Base-by-base conservation (phyloP, 2,329 filamentous ascomycete genomes). In the Alternaria angustiovoidea region DNA sequence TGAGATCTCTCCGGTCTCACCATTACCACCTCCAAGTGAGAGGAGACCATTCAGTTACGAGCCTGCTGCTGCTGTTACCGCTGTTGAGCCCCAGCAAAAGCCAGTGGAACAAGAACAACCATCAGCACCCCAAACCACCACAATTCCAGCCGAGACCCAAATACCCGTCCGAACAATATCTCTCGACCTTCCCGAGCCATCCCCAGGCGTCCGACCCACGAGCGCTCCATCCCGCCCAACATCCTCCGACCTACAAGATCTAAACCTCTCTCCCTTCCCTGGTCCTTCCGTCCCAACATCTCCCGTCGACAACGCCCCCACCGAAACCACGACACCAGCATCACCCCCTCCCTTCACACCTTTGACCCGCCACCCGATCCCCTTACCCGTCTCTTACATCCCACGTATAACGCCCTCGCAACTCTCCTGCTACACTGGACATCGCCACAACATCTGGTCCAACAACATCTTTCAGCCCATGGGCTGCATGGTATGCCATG, bases 401-500 rank as follows among this genome's bases (percentile, higher is more conserved):
- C 67, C 76, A 1, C 66, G 69, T n/a, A 74, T 79, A 59, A 75
- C 69, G 2, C 26, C 64, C 39, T 49, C 65, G 3, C 77, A 79
- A 41, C 47, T 72, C 0, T 46, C 64, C 42, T 80, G 78, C 71
- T 77, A 77, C 65, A 71, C 72, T 0, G 4, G 47, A 2, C 78
- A 80, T 65, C 39, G 47, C 1, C 67, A 62, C 4, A 71, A 65
- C 49, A 65, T 74, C 43, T 72, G 70, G 66, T 71, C 65, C 51
- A 71, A 67, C 53, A 79, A 79, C 60, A 18, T 55, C 11, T 73
- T 73, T 62, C 71, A 74, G 48, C 74, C 75, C 24, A 67, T 77
- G 66, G 70, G 68, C 12, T 80, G 78, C 70, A 75, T 76, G 74
- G 52, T 78, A 1, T 80, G 78, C 59, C 69, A 63, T 16, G 47